These are phyloP conservation scores for Ceratorhiza oryzae-sativae DNA, from an alignment of 1,284 basidiomycete genomes.

Conservation along the genomic window DNA sequence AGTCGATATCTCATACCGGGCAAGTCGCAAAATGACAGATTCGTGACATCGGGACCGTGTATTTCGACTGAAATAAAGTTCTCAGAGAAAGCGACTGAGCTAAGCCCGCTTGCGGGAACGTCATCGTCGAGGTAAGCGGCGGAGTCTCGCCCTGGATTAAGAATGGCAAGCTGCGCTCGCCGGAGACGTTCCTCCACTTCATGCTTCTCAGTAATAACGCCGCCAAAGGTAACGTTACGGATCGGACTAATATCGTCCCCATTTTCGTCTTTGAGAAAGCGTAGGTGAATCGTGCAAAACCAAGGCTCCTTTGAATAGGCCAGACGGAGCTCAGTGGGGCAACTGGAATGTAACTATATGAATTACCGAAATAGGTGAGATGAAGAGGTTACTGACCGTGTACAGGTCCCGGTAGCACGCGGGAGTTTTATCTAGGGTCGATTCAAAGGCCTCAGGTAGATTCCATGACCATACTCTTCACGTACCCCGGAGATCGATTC, in stretches of 20 bases:
- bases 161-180: conserved; percentile 47
- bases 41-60: conserved; percentile 45
- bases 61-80: conserved; percentile 48
- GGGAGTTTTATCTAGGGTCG: conserved; percentile 43
- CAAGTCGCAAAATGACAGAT: conserved; percentile 48
- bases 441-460: not conserved
- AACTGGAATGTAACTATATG: conserved; percentile 23
- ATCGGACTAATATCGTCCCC: conserved; percentile 33
- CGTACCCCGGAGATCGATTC: conserved; percentile 46
- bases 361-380: not conserved
- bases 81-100: conserved; percentile 44
- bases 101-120: not conserved
- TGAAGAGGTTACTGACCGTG: conserved; percentile 34
- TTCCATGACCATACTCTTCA: not conserved
- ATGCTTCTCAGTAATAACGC: conserved; percentile 39
- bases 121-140: conserved; percentile 35
- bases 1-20: conserved; percentile 42
- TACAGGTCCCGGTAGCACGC: conserved; percentile 44
- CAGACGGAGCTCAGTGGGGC: conserved; percentile 42
- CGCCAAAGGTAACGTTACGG: conserved; percentile 44
- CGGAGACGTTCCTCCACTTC: conserved; percentile 44
- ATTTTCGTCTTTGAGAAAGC: conserved; percentile 43
- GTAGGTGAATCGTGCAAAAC: conserved; percentile 45
- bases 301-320: conserved; percentile 38
- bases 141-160: conserved; percentile 44